Evolutionary conservation across 2,329 filamentous ascomycete genomes (phyloP), one percentile per base, ranked within the genome.

Genomic region (Bipolaris cookei): DNA sequence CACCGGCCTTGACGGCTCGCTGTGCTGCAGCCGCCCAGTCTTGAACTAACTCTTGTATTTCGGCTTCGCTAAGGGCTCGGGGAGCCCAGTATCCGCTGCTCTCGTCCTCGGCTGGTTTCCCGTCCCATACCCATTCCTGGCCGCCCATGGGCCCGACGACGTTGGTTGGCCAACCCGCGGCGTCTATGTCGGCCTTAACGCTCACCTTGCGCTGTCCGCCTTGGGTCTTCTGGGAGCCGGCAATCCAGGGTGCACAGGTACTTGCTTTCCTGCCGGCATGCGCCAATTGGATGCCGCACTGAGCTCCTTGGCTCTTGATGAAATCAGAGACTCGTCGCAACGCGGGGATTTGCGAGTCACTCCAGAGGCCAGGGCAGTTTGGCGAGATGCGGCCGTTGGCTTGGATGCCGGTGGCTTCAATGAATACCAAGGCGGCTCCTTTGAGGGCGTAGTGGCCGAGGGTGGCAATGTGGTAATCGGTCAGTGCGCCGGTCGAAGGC

Each of bases 21-120:
- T 64, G 56, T 8, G 75, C 75, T 0, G 79, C 79, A 1, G 61
- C 67, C 2, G 70, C 76, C 63, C 77, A 81, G 35, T 80, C 79
- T 5, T 70, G 47, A 0, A 80, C 71, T 3, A 76, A 49, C 6
- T 74, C 69, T 7, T 70, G 58, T 39, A 82, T 79, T 4, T 81
- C 78, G 2, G 68, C 52, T 14, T 74, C 68, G 1, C 67, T 76
- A 66, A 81, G 54, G 0, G 63, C 68, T 6, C 71, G 55, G 4
- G 78, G 78, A 0, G 76, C 68, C 61, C 67, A 79, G 55, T 72
- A 80, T 2, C 72, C 70, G 6, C 67, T 65, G 4, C 64, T 64
- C 34, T 72, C 73, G 35, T 74, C 68, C 1, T 66, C 65, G 5
- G 68, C 63, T 13, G 62, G 55, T 37, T 69, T 71, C 13, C 65